Evolutionary conservation across 2,329 filamentous ascomycete genomes (phyloP).

Genomic region (Dothidotthia symphoricarpi): DNA sequence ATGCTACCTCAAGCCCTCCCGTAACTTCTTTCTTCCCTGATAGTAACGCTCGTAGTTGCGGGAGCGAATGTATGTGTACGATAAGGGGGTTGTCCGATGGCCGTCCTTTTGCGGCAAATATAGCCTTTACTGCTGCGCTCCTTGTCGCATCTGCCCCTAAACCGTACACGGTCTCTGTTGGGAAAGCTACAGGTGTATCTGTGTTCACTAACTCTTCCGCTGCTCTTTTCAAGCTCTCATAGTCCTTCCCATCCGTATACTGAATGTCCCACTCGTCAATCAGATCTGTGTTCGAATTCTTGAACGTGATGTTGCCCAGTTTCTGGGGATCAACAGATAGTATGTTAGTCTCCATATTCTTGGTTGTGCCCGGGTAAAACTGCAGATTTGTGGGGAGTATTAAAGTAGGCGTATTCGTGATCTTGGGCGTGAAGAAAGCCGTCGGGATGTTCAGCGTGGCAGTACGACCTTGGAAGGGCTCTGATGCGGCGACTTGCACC

Average conservation of each 20-base stretch:
- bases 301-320: conserved; percentile 40
- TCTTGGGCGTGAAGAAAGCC: conserved; percentile 2
- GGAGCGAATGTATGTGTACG: conserved; percentile 79
- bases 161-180: conserved; percentile 96
- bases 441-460: conserved; percentile 25
- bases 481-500: conserved; percentile 28
- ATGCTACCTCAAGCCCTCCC: background rate
- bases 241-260: conserved; percentile 45
- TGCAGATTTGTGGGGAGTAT: background rate
- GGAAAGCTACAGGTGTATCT: conserved; percentile 83
- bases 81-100: conserved; percentile 96
- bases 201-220: conserved; percentile 64
- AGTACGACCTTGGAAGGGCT: conserved; percentile 11
- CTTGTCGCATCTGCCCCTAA: conserved; percentile 94
- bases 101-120: conserved; percentile 85
- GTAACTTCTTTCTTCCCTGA: conserved; percentile 12
- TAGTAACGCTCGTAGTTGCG: conserved; percentile 69
- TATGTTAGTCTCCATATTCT: conserved; percentile 40
- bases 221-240: conserved; percentile 60
- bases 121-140: conserved; percentile 79
- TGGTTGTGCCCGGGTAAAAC: conserved; percentile 2
- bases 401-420: background rate
- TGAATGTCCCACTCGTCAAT: conserved; percentile 38
- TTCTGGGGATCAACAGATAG: conserved; percentile 44
- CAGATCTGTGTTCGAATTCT: conserved; percentile 30